phyloP scores from a whole-genome alignment of 2,329 filamentous ascomycete species.

The Didymella keratinophila region DNA sequence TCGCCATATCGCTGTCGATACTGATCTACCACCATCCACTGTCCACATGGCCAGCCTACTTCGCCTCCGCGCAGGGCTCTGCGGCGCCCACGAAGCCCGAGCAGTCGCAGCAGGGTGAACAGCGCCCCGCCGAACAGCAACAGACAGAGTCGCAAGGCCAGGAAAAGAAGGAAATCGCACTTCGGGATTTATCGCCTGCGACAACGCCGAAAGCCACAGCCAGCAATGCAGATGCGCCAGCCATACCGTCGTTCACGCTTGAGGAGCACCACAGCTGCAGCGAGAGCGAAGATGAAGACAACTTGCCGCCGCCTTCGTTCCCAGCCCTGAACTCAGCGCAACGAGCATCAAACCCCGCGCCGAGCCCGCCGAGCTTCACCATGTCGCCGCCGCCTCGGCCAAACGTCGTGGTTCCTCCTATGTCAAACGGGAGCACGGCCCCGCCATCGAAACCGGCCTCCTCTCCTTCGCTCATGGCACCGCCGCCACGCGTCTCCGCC shows the following conservation, averaged over 20 bases:
- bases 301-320: slow-evolving; percentile 53
- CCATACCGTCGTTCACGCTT: slow-evolving; percentile 49
- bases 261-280: slow-evolving; percentile 42
- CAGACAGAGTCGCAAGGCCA: slow-evolving; percentile 26
- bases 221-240: slow-evolving; percentile 21
- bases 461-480: slow-evolving; percentile 43
- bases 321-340: slow-evolving; percentile 58
- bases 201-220: slow-evolving; percentile 45
- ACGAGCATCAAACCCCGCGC: slow-evolving; percentile 46
- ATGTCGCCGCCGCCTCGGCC: slow-evolving; percentile 28
- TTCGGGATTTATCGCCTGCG: slow-evolving; percentile 33
- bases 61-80: slow-evolving; percentile 21
- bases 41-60: slow-evolving; percentile 44
- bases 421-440: slow-evolving; percentile 42
- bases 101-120: slow-evolving; percentile 28
- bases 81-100: slow-evolving; percentile 24
- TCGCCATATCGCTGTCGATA: slow-evolving; percentile 49
- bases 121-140: slow-evolving; percentile 25
- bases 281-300: slow-evolving; percentile 44
- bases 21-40: slow-evolving; percentile 49
- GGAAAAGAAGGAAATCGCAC: slow-evolving; percentile 2
- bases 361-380: slow-evolving; percentile 19
- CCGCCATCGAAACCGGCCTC: slow-evolving; percentile 44
- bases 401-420: slow-evolving; percentile 29
- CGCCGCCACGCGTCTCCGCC: slow-evolving; percentile 47